These are phyloP conservation scores for Mycena epipterygia DNA, from an alignment of 768 basidiomycete species.

Conservation along the genomic window DNA sequence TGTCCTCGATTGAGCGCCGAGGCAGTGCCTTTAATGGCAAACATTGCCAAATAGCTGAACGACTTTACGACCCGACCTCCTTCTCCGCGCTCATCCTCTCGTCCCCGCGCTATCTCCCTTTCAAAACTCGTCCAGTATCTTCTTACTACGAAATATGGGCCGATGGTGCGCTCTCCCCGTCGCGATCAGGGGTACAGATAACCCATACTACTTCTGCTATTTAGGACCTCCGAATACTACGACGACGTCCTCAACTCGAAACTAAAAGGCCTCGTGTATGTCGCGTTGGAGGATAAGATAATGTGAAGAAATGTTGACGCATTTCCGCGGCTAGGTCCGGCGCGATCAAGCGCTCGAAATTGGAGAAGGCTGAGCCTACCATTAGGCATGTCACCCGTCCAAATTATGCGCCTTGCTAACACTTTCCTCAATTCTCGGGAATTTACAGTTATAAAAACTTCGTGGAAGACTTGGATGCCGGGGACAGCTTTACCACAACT, in stretches of 20 bases:
- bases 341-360: conserved; percentile 75
- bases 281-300: conserved; percentile 21
- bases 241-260: conserved; percentile 83
- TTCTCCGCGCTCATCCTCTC: not conserved
- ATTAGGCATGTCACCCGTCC: conserved; percentile 67
- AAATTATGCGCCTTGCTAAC: not conserved
- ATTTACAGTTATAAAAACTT: conserved; percentile 62
- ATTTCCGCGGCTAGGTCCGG: conserved; percentile 64
- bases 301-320: conserved; percentile 16
- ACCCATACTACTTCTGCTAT: conserved; percentile 2
- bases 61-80: not conserved
- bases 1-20: too few relatives aligned
- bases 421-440: too few relatives aligned
- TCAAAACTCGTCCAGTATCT: not conserved
- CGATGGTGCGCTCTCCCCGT: conserved; percentile 67
- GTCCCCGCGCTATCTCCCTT: not conserved
- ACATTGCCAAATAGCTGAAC: not conserved
- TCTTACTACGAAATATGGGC: conserved; percentile 62
- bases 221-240: conserved; percentile 78
- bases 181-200: not conserved
- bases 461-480: conserved; percentile 81
- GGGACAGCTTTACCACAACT: conserved; percentile 85
- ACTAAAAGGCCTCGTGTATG: conserved; percentile 85
- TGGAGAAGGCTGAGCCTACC: conserved; percentile 73
- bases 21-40: too few relatives aligned